Conservation (phyloP, 2,329 filamentous ascomycete species). For the Pestalotiopsis sp. region DNA sequence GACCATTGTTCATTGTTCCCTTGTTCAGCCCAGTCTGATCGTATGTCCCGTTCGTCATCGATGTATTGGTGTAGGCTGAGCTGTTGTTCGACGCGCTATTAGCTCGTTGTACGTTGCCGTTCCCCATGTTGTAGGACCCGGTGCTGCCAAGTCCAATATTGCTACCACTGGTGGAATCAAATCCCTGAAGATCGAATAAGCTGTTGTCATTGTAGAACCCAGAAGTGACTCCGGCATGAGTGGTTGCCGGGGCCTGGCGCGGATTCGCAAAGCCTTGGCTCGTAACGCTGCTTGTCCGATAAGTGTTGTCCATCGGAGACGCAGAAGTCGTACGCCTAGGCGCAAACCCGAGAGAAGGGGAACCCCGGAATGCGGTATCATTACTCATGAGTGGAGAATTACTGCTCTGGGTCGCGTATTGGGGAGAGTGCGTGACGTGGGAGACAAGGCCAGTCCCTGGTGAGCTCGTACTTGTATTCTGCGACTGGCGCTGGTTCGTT, state of each 20-base stretch:
- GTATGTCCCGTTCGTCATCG: conserved; percentile 11
- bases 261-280: conserved; percentile 32
- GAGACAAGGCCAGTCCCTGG: conserved; percentile 32
- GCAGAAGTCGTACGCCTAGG: conserved; percentile 32
- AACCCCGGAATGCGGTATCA: conserved; percentile 32
- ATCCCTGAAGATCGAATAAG: conserved; percentile 31
- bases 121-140: conserved; percentile 28
- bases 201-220: conserved; percentile 28
- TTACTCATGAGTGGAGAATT: conserved; percentile 35
- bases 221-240: conserved; percentile 29
- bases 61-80: not conserved
- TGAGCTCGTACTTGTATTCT: conserved; percentile 30
- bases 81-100: conserved; percentile 21
- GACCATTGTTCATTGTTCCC: conserved; percentile 2
- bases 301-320: conserved; percentile 32
- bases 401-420: conserved; percentile 31
- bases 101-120: conserved; percentile 26
- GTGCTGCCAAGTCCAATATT: conserved; percentile 26
- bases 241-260: conserved; percentile 27
- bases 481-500: conserved; percentile 29
- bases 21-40: conserved; percentile 9
- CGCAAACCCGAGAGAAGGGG: conserved; percentile 31
- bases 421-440: conserved; percentile 35
- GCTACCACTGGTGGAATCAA: conserved; percentile 28
- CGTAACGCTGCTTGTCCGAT: conserved; percentile 29